Conservation (phyloP, 305 asterid genomes). For the Fraxinus xanthoxyloides region DNA sequence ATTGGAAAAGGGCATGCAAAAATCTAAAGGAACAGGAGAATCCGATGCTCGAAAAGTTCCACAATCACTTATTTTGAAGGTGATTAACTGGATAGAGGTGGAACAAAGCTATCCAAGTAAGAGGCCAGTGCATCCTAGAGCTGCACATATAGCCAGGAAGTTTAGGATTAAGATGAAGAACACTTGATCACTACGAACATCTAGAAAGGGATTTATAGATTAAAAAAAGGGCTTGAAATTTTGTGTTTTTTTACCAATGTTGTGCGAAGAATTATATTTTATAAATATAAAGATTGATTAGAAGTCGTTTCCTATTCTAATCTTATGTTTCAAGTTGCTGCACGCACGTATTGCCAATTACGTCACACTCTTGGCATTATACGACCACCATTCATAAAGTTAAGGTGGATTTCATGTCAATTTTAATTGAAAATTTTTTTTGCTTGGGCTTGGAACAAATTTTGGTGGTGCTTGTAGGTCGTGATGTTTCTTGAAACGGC, state of each 20-base stretch:
- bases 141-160: slow-evolving; percentile 72
- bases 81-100: slow-evolving; percentile 92
- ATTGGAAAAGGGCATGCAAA: slow-evolving; percentile 65
- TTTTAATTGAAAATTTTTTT: no score
- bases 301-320: neutral
- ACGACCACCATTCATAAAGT: neutral
- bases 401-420: neutral
- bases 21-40: slow-evolving; percentile 40
- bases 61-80: slow-evolving; percentile 74
- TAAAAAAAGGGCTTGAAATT: neutral
- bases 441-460: neutral
- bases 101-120: slow-evolving; percentile 76
- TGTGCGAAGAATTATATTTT: neutral
- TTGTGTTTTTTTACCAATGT: neutral
- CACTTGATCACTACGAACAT: slow-evolving; percentile 41
- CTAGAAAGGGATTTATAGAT: neutral
- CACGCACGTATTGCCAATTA: no score
- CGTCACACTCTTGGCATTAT: neutral
- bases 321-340: neutral
- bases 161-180: slow-evolving; percentile 90
- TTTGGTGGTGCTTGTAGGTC: neutral
- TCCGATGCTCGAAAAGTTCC: slow-evolving; percentile 52
- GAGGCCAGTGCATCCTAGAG: slow-evolving; percentile 72
- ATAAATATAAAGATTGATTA: neutral
- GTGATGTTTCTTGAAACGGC: neutral